Conservation (phyloP, 345 rosid species). For the Syzygium jambos region DNA sequence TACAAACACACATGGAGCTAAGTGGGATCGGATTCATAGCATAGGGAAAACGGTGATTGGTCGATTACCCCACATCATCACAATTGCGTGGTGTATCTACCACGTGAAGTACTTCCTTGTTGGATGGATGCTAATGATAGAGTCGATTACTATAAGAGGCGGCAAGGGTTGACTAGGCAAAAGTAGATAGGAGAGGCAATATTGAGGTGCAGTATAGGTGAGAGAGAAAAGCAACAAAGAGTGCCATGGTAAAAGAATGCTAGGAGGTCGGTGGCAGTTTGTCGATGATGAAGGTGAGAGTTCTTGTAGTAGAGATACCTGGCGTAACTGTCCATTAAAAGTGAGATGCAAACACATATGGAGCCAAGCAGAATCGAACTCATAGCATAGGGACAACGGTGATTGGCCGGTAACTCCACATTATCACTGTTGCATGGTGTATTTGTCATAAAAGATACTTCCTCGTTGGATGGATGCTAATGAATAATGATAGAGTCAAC, state of each 20-base stretch:
- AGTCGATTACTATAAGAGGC: neutral
- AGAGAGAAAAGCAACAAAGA: neutral
- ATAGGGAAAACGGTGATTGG: neutral
- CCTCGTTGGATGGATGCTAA: rapidly evolving
- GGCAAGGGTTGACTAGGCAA: neutral
- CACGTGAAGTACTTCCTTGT: neutral
- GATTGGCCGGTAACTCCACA: neutral
- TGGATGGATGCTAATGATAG: neutral
- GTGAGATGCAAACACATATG: neutral
- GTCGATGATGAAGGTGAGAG: no score
- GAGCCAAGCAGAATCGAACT: neutral
- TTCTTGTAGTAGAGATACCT: neutral
- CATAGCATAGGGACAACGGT: neutral
- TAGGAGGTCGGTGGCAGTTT: no score
- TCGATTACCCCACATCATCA: neutral
- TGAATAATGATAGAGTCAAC: neutral
- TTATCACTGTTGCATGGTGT: neutral
- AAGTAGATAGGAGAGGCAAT: neutral
- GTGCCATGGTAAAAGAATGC: neutral
- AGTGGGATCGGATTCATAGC: neutral
- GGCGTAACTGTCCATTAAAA: neutral
- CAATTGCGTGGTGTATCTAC: neutral
- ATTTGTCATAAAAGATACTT: neutral
- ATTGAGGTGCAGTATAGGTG: neutral
- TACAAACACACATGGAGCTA: neutral